phyloP scores from a whole-genome alignment of 257 asterid genomes.

The Solanum bulbocastanum region DNA sequence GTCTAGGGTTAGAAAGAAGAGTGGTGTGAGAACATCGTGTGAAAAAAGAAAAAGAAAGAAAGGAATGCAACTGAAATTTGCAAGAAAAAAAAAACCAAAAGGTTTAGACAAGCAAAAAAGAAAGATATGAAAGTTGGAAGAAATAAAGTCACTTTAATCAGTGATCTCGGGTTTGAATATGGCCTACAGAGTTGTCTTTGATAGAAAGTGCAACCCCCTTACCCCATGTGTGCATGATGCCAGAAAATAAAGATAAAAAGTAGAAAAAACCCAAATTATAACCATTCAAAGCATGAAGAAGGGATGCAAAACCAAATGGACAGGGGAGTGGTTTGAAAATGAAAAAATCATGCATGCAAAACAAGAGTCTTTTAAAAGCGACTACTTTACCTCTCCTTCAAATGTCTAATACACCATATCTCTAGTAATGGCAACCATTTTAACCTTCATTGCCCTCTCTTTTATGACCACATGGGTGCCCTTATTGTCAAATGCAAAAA shows the following conservation, averaged over 20 bases:
- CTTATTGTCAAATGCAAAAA: constrained; percentile 22
- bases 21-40: not conserved
- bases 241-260: not conserved
- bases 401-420: not conserved
- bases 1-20: not conserved
- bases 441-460: constrained; percentile 8
- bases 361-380: not conserved
- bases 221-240: not conserved
- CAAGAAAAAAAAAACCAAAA: not conserved
- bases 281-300: not conserved
- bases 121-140: not conserved
- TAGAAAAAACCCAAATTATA: not conserved
- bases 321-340: constrained; percentile 13
- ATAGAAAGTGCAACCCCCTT: not conserved
- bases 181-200: not conserved
- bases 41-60: not conserved
- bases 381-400: not conserved
- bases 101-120: not conserved
- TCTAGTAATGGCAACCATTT: constrained; percentile 17
- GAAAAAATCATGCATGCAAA: constrained; percentile 14
- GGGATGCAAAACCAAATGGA: constrained; percentile 6
- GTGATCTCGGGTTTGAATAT: not conserved
- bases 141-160: not conserved
- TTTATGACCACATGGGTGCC: constrained; percentile 5
- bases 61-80: not conserved